Evolutionary conservation across 1,284 basidiomycete genomes (phyloP), one percentile per base, ranked within the genome.

Genomic region (Naganishia cerealis): DNA sequence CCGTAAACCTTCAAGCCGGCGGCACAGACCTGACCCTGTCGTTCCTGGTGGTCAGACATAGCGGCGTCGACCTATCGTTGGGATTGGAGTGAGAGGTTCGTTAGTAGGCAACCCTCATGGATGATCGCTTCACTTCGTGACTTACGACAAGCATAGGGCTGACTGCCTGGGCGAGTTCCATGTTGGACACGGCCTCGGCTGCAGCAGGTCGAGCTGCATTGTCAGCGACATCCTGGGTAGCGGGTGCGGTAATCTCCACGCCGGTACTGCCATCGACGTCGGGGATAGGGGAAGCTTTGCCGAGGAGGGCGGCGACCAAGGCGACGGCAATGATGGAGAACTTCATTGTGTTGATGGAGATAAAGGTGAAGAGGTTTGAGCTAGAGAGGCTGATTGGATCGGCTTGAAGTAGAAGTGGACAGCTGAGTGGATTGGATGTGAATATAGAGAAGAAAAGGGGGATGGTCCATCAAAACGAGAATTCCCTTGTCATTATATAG

Each of bases 291-390:
- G 40, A 16, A 8, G 57, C 57, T 21, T 67, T 53, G 69, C 48
- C 56, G 39, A 71, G 42, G 39, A 61, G 52, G 57, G 57, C 56
- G 26, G 57, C 50, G 61, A 67, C 55, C 61, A 66, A 66, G 1
- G 85, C 84, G 59, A 82, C 81, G 77, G 90, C 83, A 68, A 91
- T 89, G 74, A 91, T 90, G 8, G 86, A 88, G 52, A 67, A 59
- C 66, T 67, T 61, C 66, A 67, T 67, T 54, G 18, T 62, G 40
- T 18, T 43, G 9, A 40, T 53, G 7, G 54, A 21, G n/a, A n/a
- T n/a, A 26, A 21, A n/a, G 42, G 36, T 66, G 54, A 7, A 56
- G 15, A 38, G 18, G n/a, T 13, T 33, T 18, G 42, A 18, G 42
- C 6, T 43, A 10, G 57, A 7, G 33, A 46, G 40, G 24, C 18